Percentiles rank a stretch among this genome's conserved stretches.
phyloP scores from a whole-genome alignment of 495 filamentous ascomycete species.

The Apiosordaria backusii region DNA sequence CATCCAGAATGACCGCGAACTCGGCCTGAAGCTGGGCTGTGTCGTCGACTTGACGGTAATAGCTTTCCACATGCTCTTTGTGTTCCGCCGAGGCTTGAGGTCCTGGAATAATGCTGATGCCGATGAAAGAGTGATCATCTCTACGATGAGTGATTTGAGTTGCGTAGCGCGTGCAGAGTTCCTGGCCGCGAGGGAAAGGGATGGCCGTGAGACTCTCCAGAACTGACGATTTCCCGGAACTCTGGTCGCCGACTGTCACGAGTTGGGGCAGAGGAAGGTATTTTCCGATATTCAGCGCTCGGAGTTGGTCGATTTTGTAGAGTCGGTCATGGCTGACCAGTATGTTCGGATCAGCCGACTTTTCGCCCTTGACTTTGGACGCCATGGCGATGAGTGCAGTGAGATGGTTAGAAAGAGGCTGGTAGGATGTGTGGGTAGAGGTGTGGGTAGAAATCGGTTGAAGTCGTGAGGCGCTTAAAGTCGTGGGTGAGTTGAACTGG shows the following conservation, averaged over 20 bases:
- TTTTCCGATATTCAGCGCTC: neutral
- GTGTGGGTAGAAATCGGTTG: too few relatives aligned
- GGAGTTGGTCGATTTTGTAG: neutral
- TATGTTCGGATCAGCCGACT: neutral
- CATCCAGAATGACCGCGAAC: conserved; percentile 30
- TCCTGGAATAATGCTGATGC: conserved; percentile 47
- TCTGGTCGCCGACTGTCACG: conserved; percentile 45
- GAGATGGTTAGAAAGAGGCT: too few relatives aligned
- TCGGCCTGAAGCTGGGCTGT: conserved; percentile 18
- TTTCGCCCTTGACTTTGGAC: neutral
- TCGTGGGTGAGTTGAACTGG: too few relatives aligned
- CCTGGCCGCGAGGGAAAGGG: conserved; percentile 48
- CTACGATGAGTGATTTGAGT: conserved; percentile 58
- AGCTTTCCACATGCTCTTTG: conserved; percentile 15
- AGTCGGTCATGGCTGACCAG: neutral
- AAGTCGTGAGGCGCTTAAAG: too few relatives aligned
- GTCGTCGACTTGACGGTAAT: conserved; percentile 16
- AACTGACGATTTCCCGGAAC: conserved; percentile 52
- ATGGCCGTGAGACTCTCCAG: conserved; percentile 52
- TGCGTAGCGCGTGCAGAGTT: conserved; percentile 57
- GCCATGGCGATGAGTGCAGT: neutral
- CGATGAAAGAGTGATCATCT: conserved; percentile 27
- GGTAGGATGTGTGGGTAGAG: too few relatives aligned
- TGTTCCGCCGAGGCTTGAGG: conserved; percentile 14
- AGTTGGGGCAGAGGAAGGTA: conserved; percentile 2